phyloP scores from a whole-genome alignment of 192 early-diverging fungal genomes.

The Glomus cerebriforme region DNA sequence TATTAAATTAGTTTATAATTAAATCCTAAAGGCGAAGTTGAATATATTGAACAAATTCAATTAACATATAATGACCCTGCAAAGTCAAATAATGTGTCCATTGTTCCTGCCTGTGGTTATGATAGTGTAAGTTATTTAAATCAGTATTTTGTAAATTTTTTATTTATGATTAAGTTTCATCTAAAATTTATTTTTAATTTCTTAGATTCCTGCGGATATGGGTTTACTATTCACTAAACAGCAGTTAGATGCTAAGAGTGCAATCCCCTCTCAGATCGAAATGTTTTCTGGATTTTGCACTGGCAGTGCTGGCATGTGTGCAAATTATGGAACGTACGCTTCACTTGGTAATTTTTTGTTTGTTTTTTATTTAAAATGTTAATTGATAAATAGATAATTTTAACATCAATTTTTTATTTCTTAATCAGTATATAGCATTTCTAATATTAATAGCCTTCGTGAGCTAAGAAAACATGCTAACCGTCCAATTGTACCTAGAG shows the following conservation, averaged over 20 bases:
- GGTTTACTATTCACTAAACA: conserved; percentile 63
- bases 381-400: conserved; percentile 31
- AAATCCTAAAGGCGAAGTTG: conserved; percentile 25
- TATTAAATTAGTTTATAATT: neutral
- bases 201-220: conserved; percentile 65
- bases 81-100: conserved; percentile 59
- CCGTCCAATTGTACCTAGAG: conserved; percentile 43
- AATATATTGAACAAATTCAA: conserved; percentile 66
- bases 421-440: conserved; percentile 49
- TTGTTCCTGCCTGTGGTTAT: conserved; percentile 86
- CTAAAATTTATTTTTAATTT: conserved; percentile 29
- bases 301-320: conserved; percentile 52
- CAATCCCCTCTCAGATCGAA: conserved; percentile 56
- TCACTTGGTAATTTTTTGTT: conserved; percentile 48
- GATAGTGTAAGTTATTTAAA: conserved; percentile 78
- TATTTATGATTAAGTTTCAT: neutral
- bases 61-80: conserved; percentile 70
- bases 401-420: neutral
- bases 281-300: conserved; percentile 57
- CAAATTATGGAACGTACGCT: conserved; percentile 67
- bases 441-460: conserved; percentile 44
- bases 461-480: conserved; percentile 47
- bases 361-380: conserved; percentile 16
- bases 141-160: neutral
- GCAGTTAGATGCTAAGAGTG: conserved; percentile 41